Evolutionary conservation across 2,329 filamentous ascomycete genomes (phyloP).

Genomic region (Aaosphaeria pasadenensis): DNA sequence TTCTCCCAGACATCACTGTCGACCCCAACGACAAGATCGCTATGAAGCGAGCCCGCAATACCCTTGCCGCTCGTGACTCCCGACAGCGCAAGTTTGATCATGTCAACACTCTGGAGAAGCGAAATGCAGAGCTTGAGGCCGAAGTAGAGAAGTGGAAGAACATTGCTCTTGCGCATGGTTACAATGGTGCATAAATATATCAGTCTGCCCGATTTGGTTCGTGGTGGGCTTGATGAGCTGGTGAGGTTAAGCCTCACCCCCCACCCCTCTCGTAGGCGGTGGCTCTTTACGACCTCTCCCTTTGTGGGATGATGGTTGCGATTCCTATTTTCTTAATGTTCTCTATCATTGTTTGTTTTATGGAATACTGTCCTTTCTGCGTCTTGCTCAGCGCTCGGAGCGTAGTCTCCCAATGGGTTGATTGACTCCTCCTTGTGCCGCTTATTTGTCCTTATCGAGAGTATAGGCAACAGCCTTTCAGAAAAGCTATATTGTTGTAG

Average conservation of each 20-base stretch:
- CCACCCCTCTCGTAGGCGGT: slow-evolving; percentile 13
- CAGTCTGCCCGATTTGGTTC: slow-evolving; percentile 18
- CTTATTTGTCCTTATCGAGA: no score
- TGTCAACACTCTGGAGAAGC: slow-evolving; percentile 70
- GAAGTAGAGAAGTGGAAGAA: slow-evolving; percentile 43
- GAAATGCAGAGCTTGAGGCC: slow-evolving; percentile 66
- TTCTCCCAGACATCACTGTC: slow-evolving; percentile 73
- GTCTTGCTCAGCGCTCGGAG: slow-evolving; percentile 20
- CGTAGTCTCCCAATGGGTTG: slow-evolving; percentile 35
- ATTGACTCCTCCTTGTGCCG: slow-evolving; percentile 31
- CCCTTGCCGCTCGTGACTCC: slow-evolving; percentile 88
- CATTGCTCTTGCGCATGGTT: slow-evolving; percentile 37
- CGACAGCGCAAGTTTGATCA: slow-evolving; percentile 79
- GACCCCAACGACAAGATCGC: slow-evolving; percentile 73
- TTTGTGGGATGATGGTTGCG: slow-evolving; percentile 8
- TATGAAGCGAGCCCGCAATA: slow-evolving; percentile 91
- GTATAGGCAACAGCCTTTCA: no score
- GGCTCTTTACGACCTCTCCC: slow-evolving; percentile 1
- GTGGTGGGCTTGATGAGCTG: slow-evolving; percentile 32
- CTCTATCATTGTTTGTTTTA: slow-evolving; percentile 2
- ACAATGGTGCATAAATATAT: slow-evolving; percentile 28
- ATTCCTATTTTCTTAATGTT: slow-evolving; percentile 1
- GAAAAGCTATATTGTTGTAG: no score
- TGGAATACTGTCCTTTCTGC: slow-evolving; percentile 3
- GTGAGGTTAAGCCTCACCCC: slow-evolving; percentile 27